phyloP scores from a whole-genome alignment of 345 rosid species.

The Bruguiera sexangula region DNA sequence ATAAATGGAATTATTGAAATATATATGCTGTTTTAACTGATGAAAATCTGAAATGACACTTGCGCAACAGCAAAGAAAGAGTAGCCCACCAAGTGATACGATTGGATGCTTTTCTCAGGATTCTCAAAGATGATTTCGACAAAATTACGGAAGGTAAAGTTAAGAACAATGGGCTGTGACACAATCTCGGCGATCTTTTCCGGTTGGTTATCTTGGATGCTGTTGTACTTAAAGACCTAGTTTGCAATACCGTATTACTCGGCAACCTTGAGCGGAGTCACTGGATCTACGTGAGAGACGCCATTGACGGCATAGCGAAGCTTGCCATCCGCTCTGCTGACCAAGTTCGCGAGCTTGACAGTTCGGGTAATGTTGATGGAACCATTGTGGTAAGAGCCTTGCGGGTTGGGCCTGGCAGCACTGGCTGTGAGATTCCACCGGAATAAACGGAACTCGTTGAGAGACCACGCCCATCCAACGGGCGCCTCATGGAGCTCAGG shows the following conservation, averaged over 20 bases:
- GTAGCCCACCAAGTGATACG: slow-evolving; percentile 27
- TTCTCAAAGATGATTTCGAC: slow-evolving; percentile 31
- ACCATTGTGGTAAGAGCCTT: slow-evolving; percentile 24
- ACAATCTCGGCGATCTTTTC: neutral
- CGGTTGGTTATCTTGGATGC: slow-evolving; percentile 15
- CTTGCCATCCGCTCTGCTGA: slow-evolving; percentile 23
- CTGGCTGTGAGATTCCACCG: slow-evolving; percentile 30
- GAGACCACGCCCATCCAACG: slow-evolving; percentile 29
- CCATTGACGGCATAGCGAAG: slow-evolving; percentile 35
- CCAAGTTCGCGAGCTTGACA: slow-evolving; percentile 25
- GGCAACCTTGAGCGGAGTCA: slow-evolving; percentile 32
- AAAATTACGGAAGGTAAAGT: slow-evolving; percentile 24
- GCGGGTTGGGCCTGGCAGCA: slow-evolving; percentile 28
- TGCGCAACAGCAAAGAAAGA: slow-evolving; percentile 33
- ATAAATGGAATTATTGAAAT: neutral
- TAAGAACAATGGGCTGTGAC: slow-evolving; percentile 17
- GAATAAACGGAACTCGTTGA: slow-evolving; percentile 25
- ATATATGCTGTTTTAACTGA: neutral
- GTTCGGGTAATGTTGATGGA: slow-evolving; percentile 31
- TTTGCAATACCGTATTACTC: slow-evolving; percentile 26
- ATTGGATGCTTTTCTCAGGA: slow-evolving; percentile 26
- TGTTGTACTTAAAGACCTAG: slow-evolving; percentile 33
- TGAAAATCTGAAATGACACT: neutral
- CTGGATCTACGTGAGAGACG: slow-evolving; percentile 25
- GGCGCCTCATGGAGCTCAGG: slow-evolving; percentile 18